A percentile compares a stretch with the other conserved stretches of the same genome.
Conservation (phyloP, 2,329 filamentous ascomycete genomes). For the Fusarium temperatum region DNA sequence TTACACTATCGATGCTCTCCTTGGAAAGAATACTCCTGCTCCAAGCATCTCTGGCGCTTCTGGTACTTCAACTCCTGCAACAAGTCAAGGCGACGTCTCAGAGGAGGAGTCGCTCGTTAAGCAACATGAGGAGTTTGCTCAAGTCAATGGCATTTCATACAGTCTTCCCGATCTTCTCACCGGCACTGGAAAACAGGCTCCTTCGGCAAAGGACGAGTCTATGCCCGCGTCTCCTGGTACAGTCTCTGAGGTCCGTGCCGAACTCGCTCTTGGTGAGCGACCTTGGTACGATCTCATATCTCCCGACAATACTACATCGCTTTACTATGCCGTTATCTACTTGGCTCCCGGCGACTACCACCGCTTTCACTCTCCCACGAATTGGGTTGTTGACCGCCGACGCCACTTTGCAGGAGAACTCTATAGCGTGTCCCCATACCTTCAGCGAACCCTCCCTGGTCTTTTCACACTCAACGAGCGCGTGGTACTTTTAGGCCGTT, state of each 20-base stretch:
- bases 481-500: constrained; percentile 90
- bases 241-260: constrained; percentile 83
- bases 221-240: constrained; percentile 70
- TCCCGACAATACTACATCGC: constrained; percentile 69
- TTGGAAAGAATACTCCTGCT: constrained; percentile 72
- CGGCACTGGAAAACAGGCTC: constrained; percentile 62
- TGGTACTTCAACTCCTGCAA: constrained; percentile 43
- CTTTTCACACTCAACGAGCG: constrained; percentile 97
- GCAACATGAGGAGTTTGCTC: constrained; percentile 91
- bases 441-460: constrained; percentile 90
- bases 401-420: constrained; percentile 98
- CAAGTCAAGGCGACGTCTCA: constrained; percentile 42
- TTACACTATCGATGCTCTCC: constrained; percentile 91
- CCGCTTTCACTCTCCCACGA: constrained; percentile 93
- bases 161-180: constrained; percentile 88
- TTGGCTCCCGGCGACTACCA: constrained; percentile 98
- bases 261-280: constrained; percentile 77
- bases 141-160: constrained; percentile 94
- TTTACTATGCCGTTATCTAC: constrained; percentile 96
- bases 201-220: constrained; percentile 77
- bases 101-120: constrained; percentile 74
- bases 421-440: constrained; percentile 93
- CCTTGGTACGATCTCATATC: constrained; percentile 77
- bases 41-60: constrained; percentile 60
- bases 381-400: constrained; percentile 93